These are phyloP conservation scores for Prunus mume DNA, from an alignment of 306 rosid genomes.

Conservation along the genomic window DNA sequence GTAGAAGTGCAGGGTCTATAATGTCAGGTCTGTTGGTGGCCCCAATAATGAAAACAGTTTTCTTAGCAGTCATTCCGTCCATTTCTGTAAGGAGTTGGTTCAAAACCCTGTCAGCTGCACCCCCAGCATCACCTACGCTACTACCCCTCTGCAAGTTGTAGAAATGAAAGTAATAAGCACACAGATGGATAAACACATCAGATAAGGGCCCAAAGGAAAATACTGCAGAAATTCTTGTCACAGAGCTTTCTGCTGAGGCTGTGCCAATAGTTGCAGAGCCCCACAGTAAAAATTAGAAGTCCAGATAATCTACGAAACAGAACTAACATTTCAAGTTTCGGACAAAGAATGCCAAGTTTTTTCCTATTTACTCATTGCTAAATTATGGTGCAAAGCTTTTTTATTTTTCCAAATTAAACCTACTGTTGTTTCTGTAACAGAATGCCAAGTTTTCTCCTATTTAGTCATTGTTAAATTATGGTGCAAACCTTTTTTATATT, in stretches of 20 bases:
- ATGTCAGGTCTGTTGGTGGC: constrained; percentile 98
- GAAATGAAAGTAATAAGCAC: neutral
- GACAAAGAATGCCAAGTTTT: neutral
- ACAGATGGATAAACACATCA: neutral
- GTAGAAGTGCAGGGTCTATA: constrained; percentile 92
- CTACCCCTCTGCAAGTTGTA: constrained; percentile 73
- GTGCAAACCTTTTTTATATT: neutral
- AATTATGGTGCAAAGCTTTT: neutral
- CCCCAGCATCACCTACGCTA: constrained; percentile 97
- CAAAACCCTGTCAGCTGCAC: constrained; percentile 97
- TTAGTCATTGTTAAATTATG: neutral
- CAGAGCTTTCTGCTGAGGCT: neutral
- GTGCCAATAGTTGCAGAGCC: neutral
- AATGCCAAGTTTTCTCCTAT: neutral
- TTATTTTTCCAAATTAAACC: too few species aligned
- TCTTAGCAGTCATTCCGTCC: constrained; percentile 99
- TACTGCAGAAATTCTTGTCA: neutral
- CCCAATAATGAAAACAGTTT: constrained; percentile 93
- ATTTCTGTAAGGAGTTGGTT: constrained; percentile 94
- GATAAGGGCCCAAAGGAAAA: neutral
- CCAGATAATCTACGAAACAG: neutral
- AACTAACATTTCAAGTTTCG: neutral
- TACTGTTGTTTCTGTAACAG: too few species aligned
- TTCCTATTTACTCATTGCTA: neutral
- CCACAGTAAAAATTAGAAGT: neutral